Evolutionary conservation across 495 filamentous ascomycete genomes (phyloP).

Genomic region (Antarctomyces pellizariae): DNA sequence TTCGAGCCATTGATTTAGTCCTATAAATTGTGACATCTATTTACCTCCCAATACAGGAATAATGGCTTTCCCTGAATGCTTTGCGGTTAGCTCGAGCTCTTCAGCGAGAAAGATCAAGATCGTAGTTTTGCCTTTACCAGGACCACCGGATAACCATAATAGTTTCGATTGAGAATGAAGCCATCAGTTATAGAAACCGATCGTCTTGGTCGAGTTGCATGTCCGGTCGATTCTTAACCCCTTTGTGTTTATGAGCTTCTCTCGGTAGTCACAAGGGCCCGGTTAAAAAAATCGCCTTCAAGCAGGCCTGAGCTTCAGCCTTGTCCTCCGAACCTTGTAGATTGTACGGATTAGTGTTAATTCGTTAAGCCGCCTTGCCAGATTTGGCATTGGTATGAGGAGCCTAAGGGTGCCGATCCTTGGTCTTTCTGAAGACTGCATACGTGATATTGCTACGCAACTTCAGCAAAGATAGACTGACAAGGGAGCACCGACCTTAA

Average conservation of each 20-base stretch:
- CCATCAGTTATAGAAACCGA: slow-evolving; percentile 18
- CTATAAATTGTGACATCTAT: no score
- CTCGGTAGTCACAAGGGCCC: slow-evolving; percentile 16
- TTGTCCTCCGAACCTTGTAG: not conserved
- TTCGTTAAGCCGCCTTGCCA: no score
- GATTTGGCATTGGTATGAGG: not conserved
- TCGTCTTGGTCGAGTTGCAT: slow-evolving; percentile 23
- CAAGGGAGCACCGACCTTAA: slow-evolving; percentile 1
- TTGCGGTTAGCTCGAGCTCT: slow-evolving; percentile 13
- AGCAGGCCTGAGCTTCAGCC: not conserved
- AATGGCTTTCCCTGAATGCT: no score
- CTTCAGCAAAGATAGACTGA: slow-evolving; percentile 1
- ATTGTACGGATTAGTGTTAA: slow-evolving; percentile 1
- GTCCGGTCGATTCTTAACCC: slow-evolving; percentile 16
- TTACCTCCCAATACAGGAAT: no score
- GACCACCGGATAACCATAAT: slow-evolving; percentile 23
- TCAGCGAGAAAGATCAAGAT: slow-evolving; percentile 22
- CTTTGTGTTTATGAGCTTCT: slow-evolving; percentile 14
- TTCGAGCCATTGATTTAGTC: no score
- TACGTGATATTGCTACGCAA: slow-evolving; percentile 2
- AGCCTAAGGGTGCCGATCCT: not conserved
- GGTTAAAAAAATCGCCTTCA: slow-evolving; percentile 11
- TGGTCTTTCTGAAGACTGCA: no score
- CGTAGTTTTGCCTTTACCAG: slow-evolving; percentile 28
- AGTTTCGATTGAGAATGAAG: slow-evolving; percentile 12